Conservation (phyloP, 1,284 basidiomycete species). For the Coriolopsis trogii region DNA sequence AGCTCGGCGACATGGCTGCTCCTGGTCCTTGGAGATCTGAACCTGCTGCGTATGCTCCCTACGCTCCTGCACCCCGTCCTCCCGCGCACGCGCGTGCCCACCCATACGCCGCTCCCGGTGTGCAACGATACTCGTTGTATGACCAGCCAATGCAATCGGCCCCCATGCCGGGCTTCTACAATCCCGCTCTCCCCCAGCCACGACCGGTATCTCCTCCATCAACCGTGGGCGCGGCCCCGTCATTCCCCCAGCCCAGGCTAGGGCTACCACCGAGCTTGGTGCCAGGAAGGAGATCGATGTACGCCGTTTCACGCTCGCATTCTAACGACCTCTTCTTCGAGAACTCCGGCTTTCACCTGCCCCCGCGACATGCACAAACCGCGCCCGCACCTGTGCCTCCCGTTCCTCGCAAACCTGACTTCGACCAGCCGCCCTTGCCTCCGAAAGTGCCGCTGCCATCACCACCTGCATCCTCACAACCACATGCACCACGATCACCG, state of each 20-base stretch:
- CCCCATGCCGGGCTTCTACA: slow-evolving; percentile 30
- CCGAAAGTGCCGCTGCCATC: slow-evolving; percentile 26
- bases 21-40: slow-evolving; percentile 23
- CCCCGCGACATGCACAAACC: slow-evolving; percentile 21
- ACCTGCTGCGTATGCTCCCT: slow-evolving; percentile 15
- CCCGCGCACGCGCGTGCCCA: slow-evolving; percentile 8
- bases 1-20: slow-evolving; percentile 12
- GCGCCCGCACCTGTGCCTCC: slow-evolving; percentile 34
- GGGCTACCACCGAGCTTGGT: slow-evolving; percentile 21
- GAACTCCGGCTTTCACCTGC: slow-evolving; percentile 1
- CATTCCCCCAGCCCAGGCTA: slow-evolving; percentile 17
- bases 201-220: slow-evolving; percentile 3
- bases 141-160: slow-evolving; percentile 1
- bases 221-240: slow-evolving; percentile 4
- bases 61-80: slow-evolving; percentile 7
- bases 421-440: slow-evolving; percentile 27
- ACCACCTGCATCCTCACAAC: slow-evolving; percentile 2
- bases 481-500: too few species aligned
- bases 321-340: slow-evolving; percentile 27
- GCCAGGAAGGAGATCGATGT: slow-evolving; percentile 13
- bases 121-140: slow-evolving; percentile 8
- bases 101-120: slow-evolving; percentile 10
- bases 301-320: slow-evolving; percentile 10
- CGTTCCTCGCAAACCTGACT: slow-evolving; percentile 37
- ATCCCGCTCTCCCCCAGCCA: slow-evolving; percentile 22